A percentile compares a stretch with the other conserved stretches of the same genome.
Conservation (phyloP, 2,329 filamentous ascomycete species). For the Ustulina deusta region DNA sequence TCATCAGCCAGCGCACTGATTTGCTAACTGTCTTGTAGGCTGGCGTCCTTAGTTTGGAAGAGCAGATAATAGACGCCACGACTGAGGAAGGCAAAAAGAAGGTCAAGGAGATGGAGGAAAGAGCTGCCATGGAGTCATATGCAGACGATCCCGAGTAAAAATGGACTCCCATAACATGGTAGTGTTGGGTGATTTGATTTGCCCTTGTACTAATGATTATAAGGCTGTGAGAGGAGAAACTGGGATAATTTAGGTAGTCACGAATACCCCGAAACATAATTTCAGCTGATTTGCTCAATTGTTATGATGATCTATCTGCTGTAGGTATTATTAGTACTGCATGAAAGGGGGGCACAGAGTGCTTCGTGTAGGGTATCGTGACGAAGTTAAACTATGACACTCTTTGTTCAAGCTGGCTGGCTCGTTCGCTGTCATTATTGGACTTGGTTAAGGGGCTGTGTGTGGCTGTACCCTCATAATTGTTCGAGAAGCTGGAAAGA, state of each 20-base stretch:
- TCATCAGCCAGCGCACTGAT: background rate
- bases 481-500: background rate
- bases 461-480: background rate
- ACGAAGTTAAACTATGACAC: background rate
- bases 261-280: conserved; percentile 14
- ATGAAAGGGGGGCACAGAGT: background rate
- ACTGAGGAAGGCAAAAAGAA: conserved; percentile 85
- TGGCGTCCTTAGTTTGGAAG: conserved; percentile 89
- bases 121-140: conserved; percentile 56
- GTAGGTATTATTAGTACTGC: background rate
- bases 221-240: conserved; percentile 6
- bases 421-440: background rate
- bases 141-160: conserved; percentile 58
- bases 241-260: background rate
- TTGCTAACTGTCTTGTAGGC: conserved; percentile 62
- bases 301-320: background rate
- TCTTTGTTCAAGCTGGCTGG: too few relatives aligned
- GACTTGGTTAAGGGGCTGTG: conserved; percentile 2
- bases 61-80: conserved; percentile 94
- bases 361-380: background rate
- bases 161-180: background rate
- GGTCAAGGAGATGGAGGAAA: conserved; percentile 78
- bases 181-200: background rate
- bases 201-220: conserved; percentile 7
- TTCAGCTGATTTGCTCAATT: background rate